phyloP scores from a whole-genome alignment of 2,329 filamentous ascomycete species.

The Fusarium tupiense region DNA sequence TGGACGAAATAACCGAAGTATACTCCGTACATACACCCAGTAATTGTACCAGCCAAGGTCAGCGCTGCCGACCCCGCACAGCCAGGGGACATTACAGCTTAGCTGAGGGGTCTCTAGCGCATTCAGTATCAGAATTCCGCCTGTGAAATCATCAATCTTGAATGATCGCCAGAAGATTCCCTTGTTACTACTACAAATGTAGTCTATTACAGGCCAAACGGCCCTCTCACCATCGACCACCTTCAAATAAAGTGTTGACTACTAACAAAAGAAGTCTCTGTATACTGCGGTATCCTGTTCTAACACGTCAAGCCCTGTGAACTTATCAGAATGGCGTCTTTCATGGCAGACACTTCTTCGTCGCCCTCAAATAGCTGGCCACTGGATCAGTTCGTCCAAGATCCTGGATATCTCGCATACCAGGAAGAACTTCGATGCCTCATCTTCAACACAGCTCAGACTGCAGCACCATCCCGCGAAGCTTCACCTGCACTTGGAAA shows the following conservation, averaged over 20 bases:
- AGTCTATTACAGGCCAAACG: not conserved
- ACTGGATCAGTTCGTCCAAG: conserved; percentile 49
- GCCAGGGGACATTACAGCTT: conserved; percentile 24
- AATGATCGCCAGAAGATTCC: not conserved
- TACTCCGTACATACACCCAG: not conserved
- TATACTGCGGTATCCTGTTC: not conserved
- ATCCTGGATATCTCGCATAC: conserved; percentile 57
- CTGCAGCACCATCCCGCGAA: conserved; percentile 53
- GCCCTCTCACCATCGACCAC: not conserved
- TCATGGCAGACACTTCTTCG: conserved; percentile 38
- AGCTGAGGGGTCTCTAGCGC: not conserved
- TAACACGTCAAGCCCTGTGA: not conserved
- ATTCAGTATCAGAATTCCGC: conserved; percentile 1
- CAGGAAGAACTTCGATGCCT: conserved; percentile 58
- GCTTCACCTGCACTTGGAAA: conserved; percentile 46
- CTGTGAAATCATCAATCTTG: not conserved
- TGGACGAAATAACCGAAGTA: not conserved
- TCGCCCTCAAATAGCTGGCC: conserved; percentile 45
- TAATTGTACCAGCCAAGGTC: not conserved
- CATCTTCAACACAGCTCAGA: conserved; percentile 58
- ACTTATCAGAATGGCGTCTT: conserved; percentile 10
- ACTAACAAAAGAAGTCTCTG: not conserved
- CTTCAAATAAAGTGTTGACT: not conserved
- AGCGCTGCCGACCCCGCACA: conserved; percentile 35
- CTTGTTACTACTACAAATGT: not conserved